These are phyloP conservation scores for Mycena olivaceomarginata DNA, from an alignment of 768 basidiomycete species.

Conservation along the genomic window DNA sequence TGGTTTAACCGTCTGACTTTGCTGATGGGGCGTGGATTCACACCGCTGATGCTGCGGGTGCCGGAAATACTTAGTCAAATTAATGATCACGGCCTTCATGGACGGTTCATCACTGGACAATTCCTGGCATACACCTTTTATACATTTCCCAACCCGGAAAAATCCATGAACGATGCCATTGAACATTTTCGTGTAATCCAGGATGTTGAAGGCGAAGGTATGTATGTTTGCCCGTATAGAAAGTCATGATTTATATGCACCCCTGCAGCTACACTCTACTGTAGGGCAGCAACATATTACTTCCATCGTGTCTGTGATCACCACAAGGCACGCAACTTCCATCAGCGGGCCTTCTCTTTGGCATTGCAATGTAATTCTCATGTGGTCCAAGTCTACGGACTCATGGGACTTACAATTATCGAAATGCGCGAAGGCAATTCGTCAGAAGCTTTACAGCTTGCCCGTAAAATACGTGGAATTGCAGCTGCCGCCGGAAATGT, in stretches of 20 bases:
- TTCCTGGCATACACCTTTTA: slow-evolving; percentile 11
- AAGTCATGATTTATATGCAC: too few species aligned
- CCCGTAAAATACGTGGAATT: not conserved
- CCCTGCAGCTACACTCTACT: not conserved
- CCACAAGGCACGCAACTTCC: not conserved
- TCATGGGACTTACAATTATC: not conserved
- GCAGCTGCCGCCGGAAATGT: not conserved
- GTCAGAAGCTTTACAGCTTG: not conserved
- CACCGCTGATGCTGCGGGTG: not conserved
- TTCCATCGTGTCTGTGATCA: not conserved
- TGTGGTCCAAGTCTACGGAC: not conserved
- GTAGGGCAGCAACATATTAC: slow-evolving; percentile 3
- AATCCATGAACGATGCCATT: not conserved
- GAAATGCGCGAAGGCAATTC: slow-evolving; percentile 6
- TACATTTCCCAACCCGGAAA: not conserved
- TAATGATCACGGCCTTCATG: slow-evolving; percentile 8
- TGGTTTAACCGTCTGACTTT: slow-evolving; percentile 1
- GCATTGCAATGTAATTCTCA: not conserved
- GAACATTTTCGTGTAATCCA: not conserved
- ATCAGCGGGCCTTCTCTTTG: slow-evolving; percentile 1
- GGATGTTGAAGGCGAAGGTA: not conserved
- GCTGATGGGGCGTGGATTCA: slow-evolving; percentile 11
- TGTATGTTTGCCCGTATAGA: not conserved
- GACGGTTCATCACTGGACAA: slow-evolving; percentile 1
- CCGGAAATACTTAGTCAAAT: not conserved